A percentile compares a stretch with the other conserved stretches of the same genome.
Evolutionary conservation across 2,329 filamentous ascomycete genomes (phyloP).

Genomic region (Ceratocystis colombiana): DNA sequence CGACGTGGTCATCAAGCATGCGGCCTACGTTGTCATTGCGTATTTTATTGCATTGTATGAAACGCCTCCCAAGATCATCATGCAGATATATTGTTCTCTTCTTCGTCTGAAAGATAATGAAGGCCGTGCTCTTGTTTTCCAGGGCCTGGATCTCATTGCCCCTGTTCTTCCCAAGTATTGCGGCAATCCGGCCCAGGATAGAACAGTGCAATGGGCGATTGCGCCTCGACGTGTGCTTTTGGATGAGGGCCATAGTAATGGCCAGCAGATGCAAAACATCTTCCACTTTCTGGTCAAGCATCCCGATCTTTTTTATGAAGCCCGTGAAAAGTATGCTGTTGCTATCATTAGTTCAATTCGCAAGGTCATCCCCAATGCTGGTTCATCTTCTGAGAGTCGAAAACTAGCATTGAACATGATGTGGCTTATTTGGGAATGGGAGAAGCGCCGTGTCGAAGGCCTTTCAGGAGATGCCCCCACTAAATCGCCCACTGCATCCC

Average conservation of each 20-base stretch:
- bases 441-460: slow-evolving; percentile 67
- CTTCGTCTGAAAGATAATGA: slow-evolving; percentile 92
- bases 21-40: slow-evolving; percentile 89
- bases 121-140: slow-evolving; percentile 80
- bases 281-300: slow-evolving; percentile 94
- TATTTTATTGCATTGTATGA: slow-evolving; percentile 98
- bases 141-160: slow-evolving; percentile 89
- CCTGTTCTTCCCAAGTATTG: slow-evolving; percentile 84
- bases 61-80: slow-evolving; percentile 89
- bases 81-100: slow-evolving; percentile 86
- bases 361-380: slow-evolving; percentile 76
- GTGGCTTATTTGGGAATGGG: slow-evolving; percentile 84
- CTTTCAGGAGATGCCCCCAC: slow-evolving; percentile 30
- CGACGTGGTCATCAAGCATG: slow-evolving; percentile 98
- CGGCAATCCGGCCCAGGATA: slow-evolving; percentile 54
- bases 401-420: slow-evolving; percentile 86
- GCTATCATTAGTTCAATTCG: slow-evolving; percentile 80
- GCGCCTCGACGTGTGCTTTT: slow-evolving; percentile 82
- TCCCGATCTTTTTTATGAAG: slow-evolving; percentile 88
- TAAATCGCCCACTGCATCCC: slow-evolving; percentile 42
- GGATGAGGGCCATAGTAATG: slow-evolving; percentile 78
- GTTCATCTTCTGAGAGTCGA: slow-evolving; percentile 81
- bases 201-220: slow-evolving; percentile 76
- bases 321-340: slow-evolving; percentile 78
- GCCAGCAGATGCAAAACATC: slow-evolving; percentile 92